A percentile compares a stretch with the other conserved stretches of the same genome.
Evolutionary conservation across 2,329 filamentous ascomycete genomes (phyloP).

Genomic region (Aspergillus viridinutans): DNA sequence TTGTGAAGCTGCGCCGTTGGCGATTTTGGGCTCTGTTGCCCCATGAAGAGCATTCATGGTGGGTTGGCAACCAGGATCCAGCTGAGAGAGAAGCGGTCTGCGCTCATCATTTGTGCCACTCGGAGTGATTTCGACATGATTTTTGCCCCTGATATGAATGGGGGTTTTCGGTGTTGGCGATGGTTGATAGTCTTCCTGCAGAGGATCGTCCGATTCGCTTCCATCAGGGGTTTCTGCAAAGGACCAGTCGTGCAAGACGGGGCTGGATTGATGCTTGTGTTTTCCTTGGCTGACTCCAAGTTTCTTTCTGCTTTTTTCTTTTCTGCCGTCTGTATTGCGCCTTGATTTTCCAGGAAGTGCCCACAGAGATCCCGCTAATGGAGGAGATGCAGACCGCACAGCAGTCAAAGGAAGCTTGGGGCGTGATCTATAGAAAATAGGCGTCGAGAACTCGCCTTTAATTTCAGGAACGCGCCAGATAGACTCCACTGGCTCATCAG

Average conservation of each 20-base stretch:
- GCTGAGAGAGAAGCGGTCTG: neutral
- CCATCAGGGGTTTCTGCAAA: conserved; percentile 31
- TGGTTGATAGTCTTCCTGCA: conserved; percentile 32
- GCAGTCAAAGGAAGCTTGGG: conserved; percentile 8
- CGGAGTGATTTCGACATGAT: conserved; percentile 2
- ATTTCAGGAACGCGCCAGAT: conserved; percentile 32
- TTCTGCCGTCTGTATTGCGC: conserved; percentile 18
- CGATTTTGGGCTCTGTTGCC: conserved; percentile 3
- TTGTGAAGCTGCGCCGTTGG: conserved; percentile 5
- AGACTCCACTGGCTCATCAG: conserved; percentile 18
- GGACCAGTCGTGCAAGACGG: conserved; percentile 32
- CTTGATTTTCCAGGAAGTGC: conserved; percentile 24
- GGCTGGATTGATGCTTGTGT: conserved; percentile 25
- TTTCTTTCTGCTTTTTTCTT: conserved; percentile 19
- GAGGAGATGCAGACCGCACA: conserved; percentile 29
- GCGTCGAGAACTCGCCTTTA: conserved; percentile 21
- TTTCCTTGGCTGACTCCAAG: conserved; percentile 17
- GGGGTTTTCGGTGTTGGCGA: conserved; percentile 27
- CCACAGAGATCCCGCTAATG: conserved; percentile 36
- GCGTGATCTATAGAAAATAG: conserved; percentile 16
- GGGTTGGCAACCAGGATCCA: neutral
- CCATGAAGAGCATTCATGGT: conserved; percentile 10
- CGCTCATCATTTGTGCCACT: conserved; percentile 7
- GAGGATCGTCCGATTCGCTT: conserved; percentile 42
- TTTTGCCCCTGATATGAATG: conserved; percentile 21